Conservation (phyloP, 305 asterid genomes). For the Monarda citriodora region DNA sequence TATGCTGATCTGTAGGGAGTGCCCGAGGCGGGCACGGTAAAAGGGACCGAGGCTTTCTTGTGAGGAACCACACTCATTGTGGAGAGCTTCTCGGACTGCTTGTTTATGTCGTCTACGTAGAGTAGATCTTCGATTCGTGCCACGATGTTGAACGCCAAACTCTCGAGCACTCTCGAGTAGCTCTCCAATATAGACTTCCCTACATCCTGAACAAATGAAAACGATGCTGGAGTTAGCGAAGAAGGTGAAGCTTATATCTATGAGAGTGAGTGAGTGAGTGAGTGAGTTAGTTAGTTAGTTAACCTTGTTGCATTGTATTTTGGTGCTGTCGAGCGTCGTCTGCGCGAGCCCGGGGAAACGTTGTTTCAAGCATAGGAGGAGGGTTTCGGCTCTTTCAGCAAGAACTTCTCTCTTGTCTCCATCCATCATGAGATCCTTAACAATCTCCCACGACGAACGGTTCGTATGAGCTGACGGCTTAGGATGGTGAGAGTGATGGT, state of each 20-base stretch:
- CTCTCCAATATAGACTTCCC: slow-evolving; percentile 92
- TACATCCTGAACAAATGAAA: slow-evolving; percentile 49
- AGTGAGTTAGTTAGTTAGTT: not conserved
- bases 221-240: not conserved
- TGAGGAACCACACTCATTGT: slow-evolving; percentile 42
- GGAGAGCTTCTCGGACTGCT: slow-evolving; percentile 54
- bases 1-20: slow-evolving; percentile 63
- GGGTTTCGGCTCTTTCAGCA: slow-evolving; percentile 85
- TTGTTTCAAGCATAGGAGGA: slow-evolving; percentile 66
- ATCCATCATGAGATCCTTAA: slow-evolving; percentile 74
- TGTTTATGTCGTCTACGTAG: slow-evolving; percentile 75
- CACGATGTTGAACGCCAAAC: slow-evolving; percentile 77
- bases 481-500: slow-evolving; percentile 31
- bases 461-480: slow-evolving; percentile 48
- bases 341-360: slow-evolving; percentile 83
- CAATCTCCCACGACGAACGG: slow-evolving; percentile 94
- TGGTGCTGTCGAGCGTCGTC: slow-evolving; percentile 74
- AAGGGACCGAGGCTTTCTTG: slow-evolving; percentile 46
- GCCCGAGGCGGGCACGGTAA: slow-evolving; percentile 63
- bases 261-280: too few relatives aligned
- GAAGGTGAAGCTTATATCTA: not conserved
- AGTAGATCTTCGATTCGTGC: slow-evolving; percentile 90
- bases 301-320: slow-evolving; percentile 94
- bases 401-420: slow-evolving; percentile 80
- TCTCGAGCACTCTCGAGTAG: slow-evolving; percentile 95